Conservation (phyloP, 768 basidiomycete genomes). For the Mycena galopus region DNA sequence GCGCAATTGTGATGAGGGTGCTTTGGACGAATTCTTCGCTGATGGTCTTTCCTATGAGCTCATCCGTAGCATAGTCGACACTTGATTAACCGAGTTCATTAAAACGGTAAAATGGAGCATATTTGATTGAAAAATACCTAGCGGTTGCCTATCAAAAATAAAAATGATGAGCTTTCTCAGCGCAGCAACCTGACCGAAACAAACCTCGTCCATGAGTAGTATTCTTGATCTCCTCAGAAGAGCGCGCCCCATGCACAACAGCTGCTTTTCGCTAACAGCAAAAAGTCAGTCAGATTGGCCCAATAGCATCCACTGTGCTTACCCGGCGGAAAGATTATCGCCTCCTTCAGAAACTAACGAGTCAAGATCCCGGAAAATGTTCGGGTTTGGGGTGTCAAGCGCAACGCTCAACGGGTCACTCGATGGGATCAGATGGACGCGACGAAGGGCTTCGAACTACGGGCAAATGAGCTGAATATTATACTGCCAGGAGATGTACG, state of each 20-base stretch:
- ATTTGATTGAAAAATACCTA: slow-evolving; percentile 51
- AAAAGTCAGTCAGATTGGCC: neutral
- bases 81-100: neutral
- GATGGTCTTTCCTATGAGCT: slow-evolving; percentile 86
- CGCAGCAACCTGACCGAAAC: slow-evolving; percentile 27
- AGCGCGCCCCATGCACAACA: slow-evolving; percentile 89
- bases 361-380: slow-evolving; percentile 83
- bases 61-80: slow-evolving; percentile 67
- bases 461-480: neutral
- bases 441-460: slow-evolving; percentile 84
- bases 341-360: slow-evolving; percentile 84
- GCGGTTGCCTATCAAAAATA: slow-evolving; percentile 70
- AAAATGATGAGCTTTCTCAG: neutral
- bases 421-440: slow-evolving; percentile 82
- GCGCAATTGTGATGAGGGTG: slow-evolving; percentile 78
- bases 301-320: slow-evolving; percentile 32
- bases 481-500: slow-evolving; percentile 33
- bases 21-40: slow-evolving; percentile 67
- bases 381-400: slow-evolving; percentile 68
- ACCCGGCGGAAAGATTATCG: slow-evolving; percentile 92
- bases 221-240: slow-evolving; percentile 83
- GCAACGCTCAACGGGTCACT: slow-evolving; percentile 60
- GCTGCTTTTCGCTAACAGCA: slow-evolving; percentile 72
- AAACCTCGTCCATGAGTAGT: slow-evolving; percentile 87
- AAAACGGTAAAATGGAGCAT: neutral